Conservation (phyloP, 805 yeast species). For the Candida nitratophila region DNA sequence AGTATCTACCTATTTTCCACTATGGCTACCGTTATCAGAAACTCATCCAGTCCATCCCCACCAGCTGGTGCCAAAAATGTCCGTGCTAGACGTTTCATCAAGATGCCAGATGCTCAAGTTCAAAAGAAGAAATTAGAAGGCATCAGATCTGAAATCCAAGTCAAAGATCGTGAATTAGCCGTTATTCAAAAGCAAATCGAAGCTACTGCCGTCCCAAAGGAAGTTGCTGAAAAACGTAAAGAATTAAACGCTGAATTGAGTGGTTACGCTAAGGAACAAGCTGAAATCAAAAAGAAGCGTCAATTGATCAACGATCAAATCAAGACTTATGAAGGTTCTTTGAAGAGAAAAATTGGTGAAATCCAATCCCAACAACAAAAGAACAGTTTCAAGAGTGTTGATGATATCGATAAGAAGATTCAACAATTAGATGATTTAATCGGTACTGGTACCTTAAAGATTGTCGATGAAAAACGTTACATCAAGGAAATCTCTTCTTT, state of each 20-base stretch:
- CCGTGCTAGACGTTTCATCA: conserved; percentile 45
- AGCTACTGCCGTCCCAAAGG: conserved; percentile 43
- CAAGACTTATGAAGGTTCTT: conserved; percentile 56
- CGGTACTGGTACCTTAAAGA: conserved; percentile 69
- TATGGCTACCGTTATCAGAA: not conserved
- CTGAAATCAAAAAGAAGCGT: conserved; percentile 26
- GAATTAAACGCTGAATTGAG: conserved; percentile 38
- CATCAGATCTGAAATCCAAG: conserved; percentile 54
- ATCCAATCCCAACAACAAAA: conserved; percentile 67
- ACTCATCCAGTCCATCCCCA: not conserved
- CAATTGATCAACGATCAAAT: conserved; percentile 50
- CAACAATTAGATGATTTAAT: conserved; percentile 62
- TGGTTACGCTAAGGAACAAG: conserved; percentile 32
- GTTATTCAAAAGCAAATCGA: conserved; percentile 50
- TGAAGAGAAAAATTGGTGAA: conserved; percentile 72
- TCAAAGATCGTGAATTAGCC: conserved; percentile 47
- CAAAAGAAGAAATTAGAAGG: conserved; percentile 52
- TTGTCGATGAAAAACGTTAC: conserved; percentile 84
- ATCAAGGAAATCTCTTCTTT: conserved; percentile 81
- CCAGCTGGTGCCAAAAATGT: not conserved
- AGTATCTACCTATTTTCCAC: not conserved
- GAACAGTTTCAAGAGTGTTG: conserved; percentile 57
- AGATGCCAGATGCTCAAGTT: conserved; percentile 66
- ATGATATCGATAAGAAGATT: conserved; percentile 64
- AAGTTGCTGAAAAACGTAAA: conserved; percentile 45